Evolutionary conservation across 495 filamentous ascomycete genomes (phyloP), one percentile per base, ranked within the genome.

Genomic region (Daldinia concentrica): DNA sequence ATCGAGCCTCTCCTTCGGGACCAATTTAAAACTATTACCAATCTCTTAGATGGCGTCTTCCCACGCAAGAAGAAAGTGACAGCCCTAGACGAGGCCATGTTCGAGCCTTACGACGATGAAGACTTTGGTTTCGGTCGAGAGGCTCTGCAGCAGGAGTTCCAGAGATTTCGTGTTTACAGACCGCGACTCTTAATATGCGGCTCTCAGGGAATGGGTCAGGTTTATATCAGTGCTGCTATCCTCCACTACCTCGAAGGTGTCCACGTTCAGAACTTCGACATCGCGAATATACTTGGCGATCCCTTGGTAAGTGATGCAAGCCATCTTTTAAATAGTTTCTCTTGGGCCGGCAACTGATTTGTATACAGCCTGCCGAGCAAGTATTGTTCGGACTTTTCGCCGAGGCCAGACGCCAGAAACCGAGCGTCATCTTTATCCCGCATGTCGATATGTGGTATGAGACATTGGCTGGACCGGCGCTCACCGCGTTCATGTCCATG

Each of bases 361-460:
- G 37, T 34, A 57, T 9, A 64, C 62, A 90, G 83, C 91, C 92
- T 4, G 84, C 92, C 2, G 95, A 98, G 82, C 90, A 94, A 70
- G 90, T 93, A 19, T 87, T 99, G 43, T 92, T 97, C 26, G 91
- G 94, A 72, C 84, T 95, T 1, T 99, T 99, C 76, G 86, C 90
- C 0, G 95, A 99, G 81, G 92, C 96, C 14, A 92, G 92, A 76
- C 88, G 94, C 43, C 93, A 97, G 72, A 98, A 96, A 79, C 95
- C 96, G 8, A 94, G 93, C 80, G 92, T 99, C 24, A 97, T 99
- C 63, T 98, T 92, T 81, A 91, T 99, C 54, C 95, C 96, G 0
- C 89, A 92, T 69, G 87, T 98, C 67, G 92, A 98, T 52, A 82
- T 88, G 34, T 99, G 96, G 96, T 93, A 91, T 72, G 84, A 84